phyloP scores from a whole-genome alignment of 2,329 filamentous ascomycete genomes.

The Myriosclerotinia duriaeana region DNA sequence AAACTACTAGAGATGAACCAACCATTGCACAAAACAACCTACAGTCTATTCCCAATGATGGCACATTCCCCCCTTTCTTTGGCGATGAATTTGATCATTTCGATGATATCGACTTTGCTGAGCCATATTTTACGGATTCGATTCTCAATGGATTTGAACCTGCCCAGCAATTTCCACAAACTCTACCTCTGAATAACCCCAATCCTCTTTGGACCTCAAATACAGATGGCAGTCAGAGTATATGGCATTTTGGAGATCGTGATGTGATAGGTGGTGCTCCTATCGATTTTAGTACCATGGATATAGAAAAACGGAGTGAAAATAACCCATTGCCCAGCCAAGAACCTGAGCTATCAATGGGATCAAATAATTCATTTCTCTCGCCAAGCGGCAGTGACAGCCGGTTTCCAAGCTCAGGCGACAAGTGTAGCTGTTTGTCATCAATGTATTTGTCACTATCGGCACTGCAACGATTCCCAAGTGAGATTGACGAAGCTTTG shows the following conservation, averaged over 20 bases:
- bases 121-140: slow-evolving; percentile 27
- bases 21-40: slow-evolving; percentile 10
- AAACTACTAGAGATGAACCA: slow-evolving; percentile 30
- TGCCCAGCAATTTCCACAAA: slow-evolving; percentile 7
- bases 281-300: slow-evolving; percentile 32
- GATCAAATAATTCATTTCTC: slow-evolving; percentile 27
- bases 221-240: slow-evolving; percentile 16
- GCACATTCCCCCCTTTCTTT: slow-evolving; percentile 26
- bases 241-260: slow-evolving; percentile 33
- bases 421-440: slow-evolving; percentile 36
- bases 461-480: slow-evolving; percentile 37
- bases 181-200: slow-evolving; percentile 2
- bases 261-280: slow-evolving; percentile 27
- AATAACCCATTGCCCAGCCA: slow-evolving; percentile 18
- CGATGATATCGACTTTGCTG: slow-evolving; percentile 23
- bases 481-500: slow-evolving; percentile 35
- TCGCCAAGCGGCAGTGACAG: slow-evolving; percentile 28
- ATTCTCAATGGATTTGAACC: slow-evolving; percentile 7
- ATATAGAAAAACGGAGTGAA: slow-evolving; percentile 23
- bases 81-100: slow-evolving; percentile 25
- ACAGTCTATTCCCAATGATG: slow-evolving; percentile 24
- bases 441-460: slow-evolving; percentile 39
- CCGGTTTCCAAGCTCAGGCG: slow-evolving; percentile 15
- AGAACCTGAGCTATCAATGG: slow-evolving; percentile 12
- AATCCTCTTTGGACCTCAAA: slow-evolving; percentile 2